Evolutionary conservation across 2,329 filamentous ascomycete genomes (phyloP).

Genomic region (Metarhizium humberi): DNA sequence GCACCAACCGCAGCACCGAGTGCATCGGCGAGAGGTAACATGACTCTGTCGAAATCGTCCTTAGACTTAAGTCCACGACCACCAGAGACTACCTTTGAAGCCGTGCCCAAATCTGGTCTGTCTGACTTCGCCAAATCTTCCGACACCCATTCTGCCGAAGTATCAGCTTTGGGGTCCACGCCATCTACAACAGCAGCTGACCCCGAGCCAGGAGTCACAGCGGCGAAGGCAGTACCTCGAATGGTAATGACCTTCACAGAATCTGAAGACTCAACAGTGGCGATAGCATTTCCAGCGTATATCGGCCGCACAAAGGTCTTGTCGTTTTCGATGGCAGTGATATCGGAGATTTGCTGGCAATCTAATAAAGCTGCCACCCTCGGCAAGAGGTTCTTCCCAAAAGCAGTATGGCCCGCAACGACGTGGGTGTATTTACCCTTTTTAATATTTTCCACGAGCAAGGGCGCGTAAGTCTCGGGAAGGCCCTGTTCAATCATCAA

Average conservation of each 20-base stretch:
- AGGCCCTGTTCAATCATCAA: slow-evolving; percentile 50
- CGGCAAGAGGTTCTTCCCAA: slow-evolving; percentile 91
- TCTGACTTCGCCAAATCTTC: slow-evolving; percentile 91
- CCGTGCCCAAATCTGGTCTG: slow-evolving; percentile 87
- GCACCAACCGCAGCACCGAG: slow-evolving; percentile 94
- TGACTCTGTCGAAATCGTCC: slow-evolving; percentile 90
- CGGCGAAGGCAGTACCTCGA: slow-evolving; percentile 82
- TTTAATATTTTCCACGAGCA: slow-evolving; percentile 94
- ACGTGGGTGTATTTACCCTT: slow-evolving; percentile 91
- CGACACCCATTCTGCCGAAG: slow-evolving; percentile 78
- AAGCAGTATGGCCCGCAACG: slow-evolving; percentile 83
- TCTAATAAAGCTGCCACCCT: slow-evolving; percentile 87
- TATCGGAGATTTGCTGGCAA: slow-evolving; percentile 87
- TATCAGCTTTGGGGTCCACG: slow-evolving; percentile 68
- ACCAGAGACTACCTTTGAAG: slow-evolving; percentile 81
- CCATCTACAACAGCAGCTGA: slow-evolving; percentile 73
- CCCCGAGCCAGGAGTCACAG: slow-evolving; percentile 61
- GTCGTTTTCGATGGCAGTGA: slow-evolving; percentile 76
- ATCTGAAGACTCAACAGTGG: slow-evolving; percentile 88
- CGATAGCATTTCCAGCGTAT: slow-evolving; percentile 94
- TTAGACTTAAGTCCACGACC: slow-evolving; percentile 95
- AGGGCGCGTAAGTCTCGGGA: slow-evolving; percentile 86
- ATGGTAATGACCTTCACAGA: slow-evolving; percentile 83
- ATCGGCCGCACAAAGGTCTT: slow-evolving; percentile 95
- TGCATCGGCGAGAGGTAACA: slow-evolving; percentile 84